These are phyloP conservation scores for Ascoidea asiatica DNA, from an alignment of 805 yeast genomes.

Conservation along the genomic window DNA sequence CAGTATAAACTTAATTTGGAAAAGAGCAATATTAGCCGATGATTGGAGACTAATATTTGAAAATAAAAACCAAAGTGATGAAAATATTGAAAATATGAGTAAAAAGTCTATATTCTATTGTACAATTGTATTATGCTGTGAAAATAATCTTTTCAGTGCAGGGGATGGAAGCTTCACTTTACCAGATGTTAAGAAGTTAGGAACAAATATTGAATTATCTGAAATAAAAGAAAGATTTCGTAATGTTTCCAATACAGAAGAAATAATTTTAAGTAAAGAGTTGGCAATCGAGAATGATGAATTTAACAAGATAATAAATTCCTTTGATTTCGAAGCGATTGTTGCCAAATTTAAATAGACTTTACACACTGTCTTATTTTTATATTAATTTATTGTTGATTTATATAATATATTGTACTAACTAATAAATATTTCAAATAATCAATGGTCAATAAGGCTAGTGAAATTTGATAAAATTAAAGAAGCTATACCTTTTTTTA, in stretches of 20 bases:
- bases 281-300: conserved; percentile 12
- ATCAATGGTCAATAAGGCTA: no score
- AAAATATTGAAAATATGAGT: conserved; percentile 23
- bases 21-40: conserved; percentile 39
- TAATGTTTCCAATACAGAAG: conserved; percentile 4
- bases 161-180: conserved; percentile 14
- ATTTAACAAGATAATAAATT: conserved; percentile 13
- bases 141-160: conserved; percentile 18
- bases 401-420: no score
- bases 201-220: not conserved
- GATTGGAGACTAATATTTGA: conserved; percentile 31
- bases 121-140: conserved; percentile 25
- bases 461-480: no score
- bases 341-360: no score
- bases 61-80: conserved; percentile 26
- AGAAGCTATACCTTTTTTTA: no score
- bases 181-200: conserved; percentile 15
- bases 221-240: conserved; percentile 6
- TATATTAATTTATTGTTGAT: no score
- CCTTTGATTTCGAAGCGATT: conserved; percentile 15
- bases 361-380: no score
- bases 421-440: no score
- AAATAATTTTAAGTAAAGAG: conserved; percentile 11
- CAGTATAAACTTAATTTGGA: conserved; percentile 36
- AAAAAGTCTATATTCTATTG: conserved; percentile 29